A percentile compares a stretch with the other conserved stretches of the same genome.
phyloP scores from a whole-genome alignment of 331 rosid genomes.

The Dryas integrifolia region DNA sequence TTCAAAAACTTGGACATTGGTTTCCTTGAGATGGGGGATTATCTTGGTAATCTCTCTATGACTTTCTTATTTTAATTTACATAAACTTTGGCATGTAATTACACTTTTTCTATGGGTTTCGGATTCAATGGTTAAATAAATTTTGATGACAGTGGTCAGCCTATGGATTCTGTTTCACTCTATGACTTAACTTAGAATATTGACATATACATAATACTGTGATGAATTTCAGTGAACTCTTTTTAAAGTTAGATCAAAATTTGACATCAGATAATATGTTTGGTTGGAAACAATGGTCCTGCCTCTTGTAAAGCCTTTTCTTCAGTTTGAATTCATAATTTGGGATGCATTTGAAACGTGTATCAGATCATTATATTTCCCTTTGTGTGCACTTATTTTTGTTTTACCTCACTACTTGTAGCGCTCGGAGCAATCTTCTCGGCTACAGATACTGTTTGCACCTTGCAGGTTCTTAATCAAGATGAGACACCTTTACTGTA shows the following conservation, averaged over 20 bases:
- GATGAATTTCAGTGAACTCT: background rate
- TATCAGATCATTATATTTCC: background rate
- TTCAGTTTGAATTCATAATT: background rate
- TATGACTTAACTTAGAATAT: background rate
- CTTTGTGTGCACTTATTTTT: background rate
- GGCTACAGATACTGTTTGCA: constrained; percentile 69
- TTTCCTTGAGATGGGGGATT: constrained; percentile 45
- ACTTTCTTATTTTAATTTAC: constrained; percentile 6
- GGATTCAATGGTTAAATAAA: background rate
- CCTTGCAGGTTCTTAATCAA: constrained; percentile 70
- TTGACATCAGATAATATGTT: background rate
- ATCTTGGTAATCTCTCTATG: constrained; percentile 49
- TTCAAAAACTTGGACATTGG: constrained; percentile 53
- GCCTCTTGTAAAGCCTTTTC: background rate
- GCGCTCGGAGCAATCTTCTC: constrained; percentile 75
- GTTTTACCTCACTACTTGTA: constrained; percentile 27
- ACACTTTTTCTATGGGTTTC: background rate
- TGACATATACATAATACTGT: background rate
- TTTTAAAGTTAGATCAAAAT: background rate
- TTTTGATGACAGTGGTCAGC: background rate
- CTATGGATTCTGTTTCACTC: background rate
- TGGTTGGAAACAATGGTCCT: background rate
- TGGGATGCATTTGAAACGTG: background rate
- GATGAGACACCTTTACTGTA: constrained; percentile 70
- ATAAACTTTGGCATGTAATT: background rate